phyloP scores from a whole-genome alignment of 2,329 filamentous ascomycete genomes.

The Akanthomyces muscarius region DNA sequence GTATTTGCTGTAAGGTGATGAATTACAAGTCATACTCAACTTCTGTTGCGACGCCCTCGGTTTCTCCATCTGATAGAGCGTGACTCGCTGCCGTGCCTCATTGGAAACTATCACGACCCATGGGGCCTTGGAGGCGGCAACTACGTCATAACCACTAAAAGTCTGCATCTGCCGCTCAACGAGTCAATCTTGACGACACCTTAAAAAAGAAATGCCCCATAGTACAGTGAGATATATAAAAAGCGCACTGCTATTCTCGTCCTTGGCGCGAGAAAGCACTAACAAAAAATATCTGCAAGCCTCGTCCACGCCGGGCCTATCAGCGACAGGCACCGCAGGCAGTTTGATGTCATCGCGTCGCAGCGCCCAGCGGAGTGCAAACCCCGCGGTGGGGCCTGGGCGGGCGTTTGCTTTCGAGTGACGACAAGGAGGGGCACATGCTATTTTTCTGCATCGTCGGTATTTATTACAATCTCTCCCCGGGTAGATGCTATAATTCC shows the following conservation, averaged over 20 bases:
- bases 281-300: constrained; percentile 13
- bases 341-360: constrained; percentile 15
- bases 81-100: no score
- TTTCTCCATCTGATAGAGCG: no score
- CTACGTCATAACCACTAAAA: background rate
- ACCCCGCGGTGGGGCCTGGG: constrained; percentile 14
- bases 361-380: constrained; percentile 8
- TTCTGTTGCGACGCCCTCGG: background rate
- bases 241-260: background rate
- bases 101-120: no score
- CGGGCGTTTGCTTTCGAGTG: background rate
- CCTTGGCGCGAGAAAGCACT: background rate
- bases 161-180: background rate
- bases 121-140: no score
- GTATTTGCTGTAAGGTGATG: background rate
- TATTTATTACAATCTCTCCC: background rate
- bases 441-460: background rate
- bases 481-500: background rate
- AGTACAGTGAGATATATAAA: background rate
- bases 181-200: background rate
- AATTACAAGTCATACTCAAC: background rate
- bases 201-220: background rate
- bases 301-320: constrained; percentile 7
- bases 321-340: background rate
- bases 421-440: constrained; percentile 10